phyloP scores from a whole-genome alignment of 805 yeast genomes.

The Maudiozyma barnettii region DNA sequence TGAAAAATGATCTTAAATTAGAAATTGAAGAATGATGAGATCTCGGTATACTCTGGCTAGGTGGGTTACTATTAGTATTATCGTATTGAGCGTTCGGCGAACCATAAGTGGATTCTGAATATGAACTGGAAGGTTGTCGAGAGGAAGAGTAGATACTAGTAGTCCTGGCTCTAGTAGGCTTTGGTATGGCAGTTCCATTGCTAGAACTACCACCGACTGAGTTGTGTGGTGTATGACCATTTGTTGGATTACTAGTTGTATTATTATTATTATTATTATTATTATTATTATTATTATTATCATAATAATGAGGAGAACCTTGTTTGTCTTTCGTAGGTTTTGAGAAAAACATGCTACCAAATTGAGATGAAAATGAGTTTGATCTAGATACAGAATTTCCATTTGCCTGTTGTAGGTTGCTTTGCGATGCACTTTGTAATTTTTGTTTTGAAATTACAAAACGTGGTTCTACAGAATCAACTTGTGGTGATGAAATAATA shows the following conservation, averaged over 20 bases:
- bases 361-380: conserved; percentile 27
- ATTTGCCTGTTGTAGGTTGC: conserved; percentile 12
- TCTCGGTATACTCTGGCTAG: conserved; percentile 31
- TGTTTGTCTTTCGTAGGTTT: conserved; percentile 16
- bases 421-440: conserved; percentile 23
- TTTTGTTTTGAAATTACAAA: conserved; percentile 76
- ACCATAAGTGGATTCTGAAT: conserved; percentile 17
- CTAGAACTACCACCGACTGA: neutral
- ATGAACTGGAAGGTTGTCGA: conserved; percentile 25
- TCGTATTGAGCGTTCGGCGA: conserved; percentile 26
- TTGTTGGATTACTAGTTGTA: neutral
- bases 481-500: conserved; percentile 62
- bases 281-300: neutral
- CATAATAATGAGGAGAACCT: neutral
- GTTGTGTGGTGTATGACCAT: neutral
- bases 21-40: conserved; percentile 73
- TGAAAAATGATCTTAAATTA: conserved; percentile 64
- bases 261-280: neutral
- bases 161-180: conserved; percentile 29
- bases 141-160: conserved; percentile 29
- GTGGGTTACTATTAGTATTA: conserved; percentile 31
- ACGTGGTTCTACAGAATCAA: conserved; percentile 69
- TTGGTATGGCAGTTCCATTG: conserved; percentile 26
- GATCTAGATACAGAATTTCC: conserved; percentile 22
- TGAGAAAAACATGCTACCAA: conserved; percentile 29